Conservation (phyloP, 495 filamentous ascomycete genomes). For the Xanthoparmelia taractica region DNA sequence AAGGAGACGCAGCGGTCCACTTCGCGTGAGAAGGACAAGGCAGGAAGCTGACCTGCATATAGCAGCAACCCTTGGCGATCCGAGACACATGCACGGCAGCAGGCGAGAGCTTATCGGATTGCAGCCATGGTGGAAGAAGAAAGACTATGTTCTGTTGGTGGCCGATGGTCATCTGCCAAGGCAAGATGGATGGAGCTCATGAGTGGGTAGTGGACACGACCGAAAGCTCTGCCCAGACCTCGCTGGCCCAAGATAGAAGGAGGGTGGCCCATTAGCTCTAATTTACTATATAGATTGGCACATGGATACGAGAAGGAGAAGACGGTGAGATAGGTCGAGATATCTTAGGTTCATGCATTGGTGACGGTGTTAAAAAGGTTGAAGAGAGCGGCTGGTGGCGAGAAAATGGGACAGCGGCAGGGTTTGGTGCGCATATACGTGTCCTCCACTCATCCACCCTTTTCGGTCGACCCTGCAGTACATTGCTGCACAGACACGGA, state of each 20-base stretch:
- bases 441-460: not conserved
- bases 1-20: slow-evolving; percentile 14
- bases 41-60: slow-evolving; percentile 11
- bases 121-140: not conserved
- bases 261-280: not conserved
- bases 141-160: not conserved
- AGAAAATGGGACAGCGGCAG: no score
- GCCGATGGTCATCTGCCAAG: not conserved
- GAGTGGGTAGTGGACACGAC: not conserved
- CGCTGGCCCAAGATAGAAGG: slow-evolving; percentile 1
- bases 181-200: not conserved
- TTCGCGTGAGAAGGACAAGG: slow-evolving; percentile 6
- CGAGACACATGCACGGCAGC: slow-evolving; percentile 5
- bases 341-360: not conserved
- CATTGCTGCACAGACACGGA: not conserved
- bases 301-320: not conserved
- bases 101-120: slow-evolving; percentile 11
- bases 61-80: not conserved
- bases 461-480: not conserved
- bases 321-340: not conserved
- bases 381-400: not conserved
- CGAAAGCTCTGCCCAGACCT: not conserved
- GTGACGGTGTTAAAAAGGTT: not conserved
- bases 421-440: not conserved
- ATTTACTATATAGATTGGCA: not conserved